Evolutionary conservation across 768 basidiomycete species (phyloP), one percentile per base, ranked within the genome.

Genomic region (Mycena metata): DNA sequence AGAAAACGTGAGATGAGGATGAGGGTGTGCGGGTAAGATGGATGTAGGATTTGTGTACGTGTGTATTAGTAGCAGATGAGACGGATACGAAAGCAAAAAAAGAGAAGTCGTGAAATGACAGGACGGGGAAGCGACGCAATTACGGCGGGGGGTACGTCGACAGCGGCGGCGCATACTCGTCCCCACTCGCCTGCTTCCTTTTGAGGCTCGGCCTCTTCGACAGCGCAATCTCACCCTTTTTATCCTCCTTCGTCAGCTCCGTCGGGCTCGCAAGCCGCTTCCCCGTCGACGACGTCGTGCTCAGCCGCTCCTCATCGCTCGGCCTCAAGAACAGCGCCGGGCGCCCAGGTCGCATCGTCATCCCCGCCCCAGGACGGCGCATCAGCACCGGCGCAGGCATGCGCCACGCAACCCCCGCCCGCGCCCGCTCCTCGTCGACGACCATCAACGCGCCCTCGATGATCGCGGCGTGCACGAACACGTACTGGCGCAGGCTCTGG

Each of bases 401-500:
- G 30, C 67, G 67, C 67, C 62, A 69, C 43, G 54, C 60, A 46
- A 66, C 63, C 19, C 73, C 75, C 61, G 70, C 73, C 49, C 69
- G 65, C 74, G 83, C 83, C 64, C 81, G 83, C 79, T 91, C 89
- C 77, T 94, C 91, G 70, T 95, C 94, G 51, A 91, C 84, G 19
- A 95, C 82, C 85, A 87, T 84, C 79, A 96, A 78, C 17, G 91
- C 87, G 9, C 95, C 94, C 78, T 94, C 93, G 64, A 96, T 86
- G 64, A 96, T 84, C 19, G 91, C 95, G 35, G 91, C 89, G 76
- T 98, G 94, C 42, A 96, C 93, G 79, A 96, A 98, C 21, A 96
- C 91, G 75, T 96, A 99, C 81, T 99, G 97, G 65, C 96, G 83
- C 75, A 96, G 81, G 78, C 93, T 97, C 83, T 97, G 96, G 76